A percentile compares a stretch with the other conserved stretches of the same genome.
phyloP scores from a whole-genome alignment of 2,329 filamentous ascomycete species.

The Aciculosporium take region DNA sequence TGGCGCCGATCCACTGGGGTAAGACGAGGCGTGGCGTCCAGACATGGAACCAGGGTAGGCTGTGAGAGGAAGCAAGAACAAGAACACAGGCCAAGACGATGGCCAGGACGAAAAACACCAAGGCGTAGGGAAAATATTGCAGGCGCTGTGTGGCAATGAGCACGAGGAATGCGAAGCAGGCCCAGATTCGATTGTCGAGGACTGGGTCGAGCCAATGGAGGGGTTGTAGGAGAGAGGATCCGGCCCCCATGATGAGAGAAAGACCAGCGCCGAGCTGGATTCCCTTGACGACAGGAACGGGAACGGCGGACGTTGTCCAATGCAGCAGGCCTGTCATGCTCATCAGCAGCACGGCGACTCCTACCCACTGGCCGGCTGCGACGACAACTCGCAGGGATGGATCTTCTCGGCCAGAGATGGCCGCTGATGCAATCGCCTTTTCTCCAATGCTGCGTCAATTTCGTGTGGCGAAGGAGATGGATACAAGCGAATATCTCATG shows the following conservation, averaged over 20 bases:
- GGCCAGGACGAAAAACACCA: constrained; percentile 56
- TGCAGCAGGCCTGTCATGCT: constrained; percentile 66
- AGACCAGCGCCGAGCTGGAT: constrained; percentile 89
- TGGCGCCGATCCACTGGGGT: constrained; percentile 18
- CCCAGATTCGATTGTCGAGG: constrained; percentile 69
- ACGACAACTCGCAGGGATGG: constrained; percentile 45
- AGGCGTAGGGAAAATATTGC: constrained; percentile 60
- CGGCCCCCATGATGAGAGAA: constrained; percentile 66
- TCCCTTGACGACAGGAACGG: constrained; percentile 79
- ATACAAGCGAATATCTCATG: neutral
- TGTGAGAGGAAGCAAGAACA: constrained; percentile 16
- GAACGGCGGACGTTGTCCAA: constrained; percentile 60
- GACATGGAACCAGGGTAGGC: constrained; percentile 37
- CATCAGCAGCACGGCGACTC: constrained; percentile 57
- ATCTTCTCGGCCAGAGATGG: constrained; percentile 54
- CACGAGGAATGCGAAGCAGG: constrained; percentile 55
- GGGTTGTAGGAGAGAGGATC: constrained; percentile 49
- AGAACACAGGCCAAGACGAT: constrained; percentile 45
- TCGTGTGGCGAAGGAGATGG: neutral
- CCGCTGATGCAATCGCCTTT: constrained; percentile 74
- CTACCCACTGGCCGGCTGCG: constrained; percentile 65
- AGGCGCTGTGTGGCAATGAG: constrained; percentile 55
- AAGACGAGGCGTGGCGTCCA: constrained; percentile 42
- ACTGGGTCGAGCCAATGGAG: constrained; percentile 54
- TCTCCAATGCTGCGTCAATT: neutral